Evolutionary conservation across 306 rosid genomes (phyloP), one percentile per base, ranked within the genome.

Genomic region (Lablab purpureus): DNA sequence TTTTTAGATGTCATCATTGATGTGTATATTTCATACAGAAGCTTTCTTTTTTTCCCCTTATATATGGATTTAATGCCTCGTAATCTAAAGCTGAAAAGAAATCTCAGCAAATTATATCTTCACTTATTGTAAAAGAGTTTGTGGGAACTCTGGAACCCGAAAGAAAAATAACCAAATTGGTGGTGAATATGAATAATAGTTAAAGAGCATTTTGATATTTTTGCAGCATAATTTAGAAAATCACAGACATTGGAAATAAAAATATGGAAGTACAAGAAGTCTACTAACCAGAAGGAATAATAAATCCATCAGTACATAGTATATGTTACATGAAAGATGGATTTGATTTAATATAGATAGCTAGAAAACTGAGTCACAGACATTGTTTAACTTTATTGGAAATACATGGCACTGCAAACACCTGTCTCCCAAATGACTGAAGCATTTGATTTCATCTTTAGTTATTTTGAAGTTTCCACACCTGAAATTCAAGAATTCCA

Each of bases 401-500:
- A 60, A 60, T 0, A 27, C 41, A 27, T 59, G 28, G 19, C 11
- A 37, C 45, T 28, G 36, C 67, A 14, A 13, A 30, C 45, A 23
- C 36, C 7, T 40, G 45, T 10, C 25, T 63, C 21, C 43, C 1
- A 28, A 62, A 62, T 62, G 22, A 3, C 67, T 17, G 21, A 2
- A 1, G 2, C 14, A 63, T 63, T 30, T 63, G 45, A 32, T 63
- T 62, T 15, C 22, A 6, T 0, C 23, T 62, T 27, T 28, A 30
- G 30, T 3, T 17, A 23, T 34, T 54, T 27, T 25, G 36, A 25
- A 12, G 9, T 13, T 0, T 23, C 9, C 34, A 15, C 12, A 60
- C 67, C 67, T 60, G 41, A 60, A 27, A 60, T 28, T 60, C 67
- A 60, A 60, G 12, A 60, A 27, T 21, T 21, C 15, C 14, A 54